These are phyloP conservation scores for Suhomyces bribrorum DNA, from an alignment of 1,139 yeast genomes.

Conservation along the genomic window DNA sequence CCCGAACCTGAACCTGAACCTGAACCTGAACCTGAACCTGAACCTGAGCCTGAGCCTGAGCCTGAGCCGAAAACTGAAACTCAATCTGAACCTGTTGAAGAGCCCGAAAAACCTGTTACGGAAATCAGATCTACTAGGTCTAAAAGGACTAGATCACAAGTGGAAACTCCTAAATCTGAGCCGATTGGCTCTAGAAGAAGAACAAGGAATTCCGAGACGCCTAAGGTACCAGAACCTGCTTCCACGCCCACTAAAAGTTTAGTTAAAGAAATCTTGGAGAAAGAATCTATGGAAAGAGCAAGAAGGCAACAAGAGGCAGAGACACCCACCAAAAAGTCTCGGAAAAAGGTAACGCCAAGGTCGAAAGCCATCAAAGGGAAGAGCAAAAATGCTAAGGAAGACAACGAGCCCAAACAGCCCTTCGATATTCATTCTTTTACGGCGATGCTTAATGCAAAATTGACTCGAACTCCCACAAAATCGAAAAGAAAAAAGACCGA, in stretches of 20 bases:
- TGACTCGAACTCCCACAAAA: conserved; percentile 14
- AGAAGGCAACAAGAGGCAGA: conserved; percentile 1
- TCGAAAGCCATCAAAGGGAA: conserved; percentile 4
- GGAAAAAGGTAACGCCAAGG: not conserved
- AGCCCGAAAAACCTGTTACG: not conserved
- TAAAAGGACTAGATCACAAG: not conserved
- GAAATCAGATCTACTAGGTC: not conserved
- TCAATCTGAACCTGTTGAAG: not conserved
- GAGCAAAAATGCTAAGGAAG: conserved; percentile 8
- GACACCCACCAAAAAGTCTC: conserved; percentile 4
- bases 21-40: not conserved
- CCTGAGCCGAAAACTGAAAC: not conserved
- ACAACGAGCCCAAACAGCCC: conserved; percentile 4
- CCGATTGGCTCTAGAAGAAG: conserved; percentile 3
- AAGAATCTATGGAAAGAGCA: conserved; percentile 4
- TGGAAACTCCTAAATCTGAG: not conserved
- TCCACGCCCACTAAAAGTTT: conserved; percentile 6
- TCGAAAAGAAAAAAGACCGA: not conserved
- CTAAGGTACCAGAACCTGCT: not conserved
- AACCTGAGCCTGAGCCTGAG: not conserved
- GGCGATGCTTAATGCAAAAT: conserved; percentile 27
- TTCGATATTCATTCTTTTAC: conserved; percentile 34
- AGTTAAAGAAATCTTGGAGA: conserved; percentile 7
- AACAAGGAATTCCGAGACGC: conserved; percentile 3
- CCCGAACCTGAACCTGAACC: not conserved